Percentiles rank a stretch among this genome's conserved stretches.
Conservation (phyloP, 257 asterid species). For the Solanum chmielewskii region DNA sequence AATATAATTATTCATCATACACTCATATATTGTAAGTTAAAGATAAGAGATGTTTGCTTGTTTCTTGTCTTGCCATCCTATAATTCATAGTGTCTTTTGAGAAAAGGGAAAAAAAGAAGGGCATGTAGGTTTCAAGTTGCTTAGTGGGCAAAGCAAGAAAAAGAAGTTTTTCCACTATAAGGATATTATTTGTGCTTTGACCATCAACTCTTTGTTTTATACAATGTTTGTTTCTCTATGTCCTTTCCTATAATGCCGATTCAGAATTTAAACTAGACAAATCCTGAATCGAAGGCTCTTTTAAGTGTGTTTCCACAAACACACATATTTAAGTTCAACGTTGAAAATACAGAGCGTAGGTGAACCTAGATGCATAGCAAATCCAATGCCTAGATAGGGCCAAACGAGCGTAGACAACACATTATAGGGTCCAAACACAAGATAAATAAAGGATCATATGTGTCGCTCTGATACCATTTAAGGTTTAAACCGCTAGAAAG, state of each 20-base stretch:
- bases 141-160: conserved; percentile 12
- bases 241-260: neutral
- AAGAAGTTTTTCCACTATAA: conserved; percentile 17
- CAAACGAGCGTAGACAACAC: neutral
- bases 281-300: neutral
- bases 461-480: neutral
- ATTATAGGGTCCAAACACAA: neutral
- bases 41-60: conserved; percentile 34
- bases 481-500: neutral
- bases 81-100: conserved; percentile 22
- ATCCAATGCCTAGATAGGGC: neutral
- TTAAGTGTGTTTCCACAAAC: neutral
- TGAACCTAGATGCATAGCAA: neutral
- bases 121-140: conserved; percentile 17
- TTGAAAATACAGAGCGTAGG: neutral
- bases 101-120: neutral
- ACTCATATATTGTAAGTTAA: neutral
- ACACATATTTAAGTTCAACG: neutral
- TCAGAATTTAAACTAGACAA: neutral
- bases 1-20: neutral
- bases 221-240: conserved; percentile 10
- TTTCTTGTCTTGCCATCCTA: conserved; percentile 27
- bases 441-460: neutral
- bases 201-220: conserved; percentile 23
- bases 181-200: conserved; percentile 17